Percentiles rank a stretch among this genome's conserved stretches.
Conservation (phyloP, 345 rosid genomes). For the Lepidium didymum region DNA sequence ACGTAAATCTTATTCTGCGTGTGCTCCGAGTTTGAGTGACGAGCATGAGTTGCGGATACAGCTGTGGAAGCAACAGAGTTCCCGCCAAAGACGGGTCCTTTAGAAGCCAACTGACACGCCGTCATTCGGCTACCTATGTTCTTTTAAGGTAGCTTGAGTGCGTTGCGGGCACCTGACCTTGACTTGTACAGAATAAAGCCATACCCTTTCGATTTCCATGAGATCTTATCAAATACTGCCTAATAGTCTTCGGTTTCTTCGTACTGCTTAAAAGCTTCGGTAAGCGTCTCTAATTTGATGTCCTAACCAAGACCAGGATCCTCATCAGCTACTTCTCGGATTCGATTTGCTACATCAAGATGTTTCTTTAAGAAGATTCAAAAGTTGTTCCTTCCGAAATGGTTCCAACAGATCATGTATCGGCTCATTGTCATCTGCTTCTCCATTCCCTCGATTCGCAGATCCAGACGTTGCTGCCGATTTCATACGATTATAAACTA, state of each 20-base stretch:
- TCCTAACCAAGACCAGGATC: conserved; percentile 79
- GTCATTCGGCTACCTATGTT: conserved; percentile 62
- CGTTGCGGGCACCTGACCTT: conserved; percentile 57
- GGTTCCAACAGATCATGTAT: conserved; percentile 62
- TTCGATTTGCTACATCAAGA: conserved; percentile 30
- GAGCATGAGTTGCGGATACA: conserved; percentile 35
- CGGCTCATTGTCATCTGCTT: conserved; percentile 48
- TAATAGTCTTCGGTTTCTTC: conserved; percentile 81
- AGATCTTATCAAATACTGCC: conserved; percentile 56
- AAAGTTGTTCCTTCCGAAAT: conserved; percentile 52
- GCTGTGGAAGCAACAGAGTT: conserved; percentile 40
- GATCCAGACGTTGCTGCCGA: conserved; percentile 16
- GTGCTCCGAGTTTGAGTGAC: conserved; percentile 41
- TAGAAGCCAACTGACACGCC: conserved; percentile 65
- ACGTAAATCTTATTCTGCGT: conserved; percentile 84
- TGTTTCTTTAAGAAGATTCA: conserved; percentile 43
- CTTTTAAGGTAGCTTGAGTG: conserved; percentile 69
- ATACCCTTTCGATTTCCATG: conserved; percentile 82
- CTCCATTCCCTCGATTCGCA: conserved; percentile 25
- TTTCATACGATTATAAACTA: neutral
- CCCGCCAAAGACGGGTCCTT: conserved; percentile 63
- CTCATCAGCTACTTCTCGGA: conserved; percentile 47
- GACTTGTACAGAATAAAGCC: conserved; percentile 64
- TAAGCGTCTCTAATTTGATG: conserved; percentile 55
- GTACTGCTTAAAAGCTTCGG: conserved; percentile 43